A percentile compares a stretch with the other conserved stretches of the same genome.
phyloP scores from a whole-genome alignment of 2,329 filamentous ascomycete genomes.

The Gnomoniopsis smithogilvyi region DNA sequence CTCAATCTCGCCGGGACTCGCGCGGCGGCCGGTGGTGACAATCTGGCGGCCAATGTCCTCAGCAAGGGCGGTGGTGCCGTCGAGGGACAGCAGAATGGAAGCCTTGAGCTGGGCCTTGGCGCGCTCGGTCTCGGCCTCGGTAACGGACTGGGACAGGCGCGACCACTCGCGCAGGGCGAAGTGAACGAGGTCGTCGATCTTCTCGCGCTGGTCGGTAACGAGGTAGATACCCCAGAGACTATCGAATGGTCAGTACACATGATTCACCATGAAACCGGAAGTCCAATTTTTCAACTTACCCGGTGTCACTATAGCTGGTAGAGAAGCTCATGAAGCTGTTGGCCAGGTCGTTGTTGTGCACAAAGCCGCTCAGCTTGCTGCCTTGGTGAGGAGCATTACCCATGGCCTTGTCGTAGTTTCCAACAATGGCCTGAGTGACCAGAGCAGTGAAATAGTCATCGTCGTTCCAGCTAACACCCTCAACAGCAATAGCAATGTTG shows the following conservation, averaged over 20 bases:
- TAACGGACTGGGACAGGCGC: slow-evolving; percentile 84
- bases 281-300: slow-evolving; percentile 68
- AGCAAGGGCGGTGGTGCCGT: slow-evolving; percentile 94
- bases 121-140: slow-evolving; percentile 88
- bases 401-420: slow-evolving; percentile 99
- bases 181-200: slow-evolving; percentile 93
- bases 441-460: slow-evolving; percentile 98
- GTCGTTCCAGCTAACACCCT: slow-evolving; percentile 99
- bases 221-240: slow-evolving; percentile 99
- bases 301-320: slow-evolving; percentile 98
- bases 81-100: slow-evolving; percentile 92
- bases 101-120: slow-evolving; percentile 99
- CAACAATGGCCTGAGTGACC: slow-evolving; percentile 96
- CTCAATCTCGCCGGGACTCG: slow-evolving; percentile 93
- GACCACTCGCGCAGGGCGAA: slow-evolving; percentile 99
- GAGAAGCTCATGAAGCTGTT: slow-evolving; percentile 99
- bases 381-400: slow-evolving; percentile 96
- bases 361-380: slow-evolving; percentile 93
- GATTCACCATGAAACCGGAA: slow-evolving; percentile 16
- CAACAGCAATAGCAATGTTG: slow-evolving; percentile 96
- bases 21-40: slow-evolving; percentile 89
- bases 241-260: slow-evolving; percentile 26
- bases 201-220: slow-evolving; percentile 82
- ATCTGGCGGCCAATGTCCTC: slow-evolving; percentile 99
- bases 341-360: slow-evolving; percentile 91